Evolutionary conservation across 495 filamentous ascomycete genomes (phyloP), one percentile per base, ranked within the genome.

Genomic region (Paragyromitra xinjiangensis): DNA sequence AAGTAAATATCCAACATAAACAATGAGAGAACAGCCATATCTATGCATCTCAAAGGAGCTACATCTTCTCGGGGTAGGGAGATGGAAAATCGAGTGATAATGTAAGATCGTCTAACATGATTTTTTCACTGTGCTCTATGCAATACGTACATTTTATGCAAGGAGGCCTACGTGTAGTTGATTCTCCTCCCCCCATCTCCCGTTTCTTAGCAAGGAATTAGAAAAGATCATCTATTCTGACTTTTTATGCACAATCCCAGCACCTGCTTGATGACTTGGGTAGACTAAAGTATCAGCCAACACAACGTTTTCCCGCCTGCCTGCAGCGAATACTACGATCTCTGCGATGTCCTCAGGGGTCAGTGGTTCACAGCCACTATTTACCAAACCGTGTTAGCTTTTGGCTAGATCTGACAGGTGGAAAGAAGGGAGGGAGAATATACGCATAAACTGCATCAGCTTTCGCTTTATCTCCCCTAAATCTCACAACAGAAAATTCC

Each of bases 311-410:
- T 99, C 94, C 73, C 91, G 88, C 76, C 95, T 89, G 4, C 92
- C 91, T 34, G 93, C 95, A 55, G 92, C 89, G 80, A 99, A 99
- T 34, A 99, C 95, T 37, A 98, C 87, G 34, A 97, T 88, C 83
- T 98, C 95, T 19, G 95, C 95, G 79, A 99, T 96, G 81, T 99
- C 95, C 44, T 96, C 94, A 0, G 94, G 93, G 2, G 94, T 97
- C 73, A 99, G 85, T n/a, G 95, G 95, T 62, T 98, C 94, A 75
- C 89, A 91, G 59, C 91, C 92, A 69, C 92, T 95, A 71, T 53
- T 66, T 19, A 78, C 24, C 67, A 0, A 6, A 40, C 39, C 40
- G 24, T 4, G 29, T 42, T 5, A 71, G 55, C 71, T 22, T 71
- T 65, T 63, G 19, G 37, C 19, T 48, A 50, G 62, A 42, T 55